Percentiles rank a stretch among this genome's conserved stretches.
Evolutionary conservation across 768 basidiomycete genomes (phyloP).

Genomic region (Mycena haematopus): DNA sequence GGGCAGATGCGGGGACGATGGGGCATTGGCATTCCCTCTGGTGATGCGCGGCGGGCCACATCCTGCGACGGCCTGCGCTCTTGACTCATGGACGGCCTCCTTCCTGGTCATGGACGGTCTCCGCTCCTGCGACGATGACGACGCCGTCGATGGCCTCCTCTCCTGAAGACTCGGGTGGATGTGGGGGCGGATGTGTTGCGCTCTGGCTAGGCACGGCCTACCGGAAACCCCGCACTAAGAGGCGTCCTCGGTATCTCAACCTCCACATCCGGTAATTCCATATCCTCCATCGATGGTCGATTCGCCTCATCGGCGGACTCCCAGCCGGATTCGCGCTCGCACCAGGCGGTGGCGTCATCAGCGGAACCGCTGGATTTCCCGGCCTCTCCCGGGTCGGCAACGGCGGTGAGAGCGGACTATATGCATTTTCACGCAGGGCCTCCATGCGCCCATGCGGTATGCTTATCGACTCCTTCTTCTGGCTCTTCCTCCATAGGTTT

Average conservation of each 20-base stretch:
- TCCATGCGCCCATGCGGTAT: slow-evolving; percentile 49
- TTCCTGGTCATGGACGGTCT: slow-evolving; percentile 1
- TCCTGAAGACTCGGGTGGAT: background rate
- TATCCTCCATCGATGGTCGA: slow-evolving; percentile 33
- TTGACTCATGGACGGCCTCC: background rate
- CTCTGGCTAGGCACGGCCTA: background rate
- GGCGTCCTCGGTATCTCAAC: slow-evolving; percentile 22
- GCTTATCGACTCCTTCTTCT: slow-evolving; percentile 55
- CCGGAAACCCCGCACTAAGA: slow-evolving; percentile 14
- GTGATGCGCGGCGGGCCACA: background rate
- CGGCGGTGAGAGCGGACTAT: slow-evolving; percentile 24
- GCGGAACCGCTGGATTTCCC: background rate
- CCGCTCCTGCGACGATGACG: slow-evolving; percentile 2
- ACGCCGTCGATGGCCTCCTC: slow-evolving; percentile 6
- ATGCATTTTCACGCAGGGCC: slow-evolving; percentile 43
- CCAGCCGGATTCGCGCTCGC: slow-evolving; percentile 10
- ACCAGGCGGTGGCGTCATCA: background rate
- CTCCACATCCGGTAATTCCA: slow-evolving; percentile 32
- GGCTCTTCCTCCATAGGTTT: slow-evolving; percentile 81
- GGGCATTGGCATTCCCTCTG: background rate
- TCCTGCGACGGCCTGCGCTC: slow-evolving; percentile 4
- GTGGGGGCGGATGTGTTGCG: too few relatives aligned
- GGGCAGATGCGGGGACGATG: too few relatives aligned
- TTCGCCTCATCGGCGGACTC: slow-evolving; percentile 21
- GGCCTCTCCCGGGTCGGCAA: slow-evolving; percentile 22